Conservation (phyloP, 163 green algal species). For the Scenedesmus sp. region DNA sequence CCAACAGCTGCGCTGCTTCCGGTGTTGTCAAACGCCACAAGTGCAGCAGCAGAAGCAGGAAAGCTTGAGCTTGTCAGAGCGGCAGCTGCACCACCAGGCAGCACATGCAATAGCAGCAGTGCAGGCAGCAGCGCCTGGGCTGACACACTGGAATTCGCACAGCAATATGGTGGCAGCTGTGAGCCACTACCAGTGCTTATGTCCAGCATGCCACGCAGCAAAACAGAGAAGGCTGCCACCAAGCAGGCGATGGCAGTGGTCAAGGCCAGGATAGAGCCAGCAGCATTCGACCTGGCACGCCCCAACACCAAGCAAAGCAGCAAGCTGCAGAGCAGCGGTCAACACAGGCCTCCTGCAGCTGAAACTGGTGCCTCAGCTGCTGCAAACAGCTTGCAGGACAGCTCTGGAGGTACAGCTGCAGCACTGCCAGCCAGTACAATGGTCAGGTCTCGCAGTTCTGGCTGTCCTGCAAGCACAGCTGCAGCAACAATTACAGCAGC, state of each 20-base stretch:
- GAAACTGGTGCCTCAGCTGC: not conserved
- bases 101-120: not conserved
- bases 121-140: not conserved
- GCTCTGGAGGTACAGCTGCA: not conserved
- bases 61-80: not conserved
- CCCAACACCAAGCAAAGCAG: not conserved
- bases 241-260: conserved; percentile 27
- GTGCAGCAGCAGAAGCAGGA: not conserved
- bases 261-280: conserved; percentile 12
- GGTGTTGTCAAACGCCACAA: not conserved
- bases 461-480: not conserved
- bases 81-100: not conserved
- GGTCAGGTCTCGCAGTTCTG: not conserved
- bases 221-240: conserved; percentile 19
- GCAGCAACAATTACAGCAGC: not conserved
- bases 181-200: not conserved
- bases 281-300: not conserved
- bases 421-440: not conserved
- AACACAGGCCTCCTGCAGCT: not conserved
- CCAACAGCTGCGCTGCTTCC: not conserved
- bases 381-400: not conserved
- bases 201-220: conserved; percentile 22
- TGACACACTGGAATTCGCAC: not conserved
- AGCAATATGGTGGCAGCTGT: not conserved
- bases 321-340: not conserved